These are phyloP conservation scores for Talaromyces thailandensis DNA, from an alignment of 495 filamentous ascomycete species.

Conservation along the genomic window DNA sequence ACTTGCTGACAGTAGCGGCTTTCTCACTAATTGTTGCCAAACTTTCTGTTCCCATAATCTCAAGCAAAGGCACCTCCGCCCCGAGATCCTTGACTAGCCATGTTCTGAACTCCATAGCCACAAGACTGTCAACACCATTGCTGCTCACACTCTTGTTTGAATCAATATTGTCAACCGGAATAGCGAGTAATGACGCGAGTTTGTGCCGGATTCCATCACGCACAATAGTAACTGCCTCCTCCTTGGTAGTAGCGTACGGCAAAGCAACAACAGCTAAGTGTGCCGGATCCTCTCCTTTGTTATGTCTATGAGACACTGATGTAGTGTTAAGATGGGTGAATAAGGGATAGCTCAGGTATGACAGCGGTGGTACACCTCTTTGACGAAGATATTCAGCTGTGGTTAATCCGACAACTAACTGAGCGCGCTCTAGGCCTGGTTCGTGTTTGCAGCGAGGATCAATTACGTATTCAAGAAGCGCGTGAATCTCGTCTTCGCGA, in stretches of 20 bases:
- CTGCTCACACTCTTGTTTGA: slow-evolving; percentile 18
- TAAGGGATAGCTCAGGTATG: slow-evolving; percentile 19
- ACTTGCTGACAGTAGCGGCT: slow-evolving; percentile 8
- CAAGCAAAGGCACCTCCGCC: slow-evolving; percentile 25
- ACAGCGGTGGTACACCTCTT: slow-evolving; percentile 15
- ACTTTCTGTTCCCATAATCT: slow-evolving; percentile 26
- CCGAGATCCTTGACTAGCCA: slow-evolving; percentile 31
- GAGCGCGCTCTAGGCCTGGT: not conserved
- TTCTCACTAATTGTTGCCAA: slow-evolving; percentile 18
- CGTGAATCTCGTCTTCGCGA: slow-evolving; percentile 17
- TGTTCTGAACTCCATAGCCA: slow-evolving; percentile 37
- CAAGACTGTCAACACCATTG: slow-evolving; percentile 34
- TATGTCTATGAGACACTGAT: not conserved
- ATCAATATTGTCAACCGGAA: slow-evolving; percentile 31
- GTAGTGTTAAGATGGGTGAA: slow-evolving; percentile 19
- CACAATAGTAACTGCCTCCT: slow-evolving; percentile 18
- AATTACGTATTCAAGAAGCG: slow-evolving; percentile 21
- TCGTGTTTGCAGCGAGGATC: slow-evolving; percentile 11
- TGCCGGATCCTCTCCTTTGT: not conserved
- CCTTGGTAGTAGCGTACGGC: slow-evolving; percentile 13
- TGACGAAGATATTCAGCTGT: slow-evolving; percentile 14
- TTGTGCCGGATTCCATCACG: slow-evolving; percentile 15
- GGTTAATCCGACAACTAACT: slow-evolving; percentile 19
- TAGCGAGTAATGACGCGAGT: slow-evolving; percentile 17
- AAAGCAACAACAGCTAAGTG: not conserved